phyloP scores from a whole-genome alignment of 768 basidiomycete species.

The Leccinum broughii region DNA sequence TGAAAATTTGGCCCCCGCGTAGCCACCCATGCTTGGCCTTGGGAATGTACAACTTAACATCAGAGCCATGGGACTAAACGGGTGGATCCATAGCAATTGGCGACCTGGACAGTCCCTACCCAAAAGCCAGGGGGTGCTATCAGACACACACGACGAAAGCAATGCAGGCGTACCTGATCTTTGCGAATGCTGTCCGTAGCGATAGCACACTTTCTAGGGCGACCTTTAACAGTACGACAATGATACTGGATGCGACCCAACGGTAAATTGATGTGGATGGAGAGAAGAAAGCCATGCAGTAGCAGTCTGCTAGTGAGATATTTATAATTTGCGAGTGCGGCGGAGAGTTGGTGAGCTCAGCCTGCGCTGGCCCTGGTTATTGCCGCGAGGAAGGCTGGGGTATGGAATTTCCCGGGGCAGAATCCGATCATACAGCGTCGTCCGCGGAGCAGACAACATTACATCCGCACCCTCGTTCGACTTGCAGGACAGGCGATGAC shows the following conservation, averaged over 20 bases:
- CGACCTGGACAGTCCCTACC: conserved; percentile 24
- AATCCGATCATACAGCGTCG: no score
- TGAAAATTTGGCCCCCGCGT: conserved; percentile 37
- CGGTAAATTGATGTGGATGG: conserved; percentile 5
- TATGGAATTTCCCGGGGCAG: no score
- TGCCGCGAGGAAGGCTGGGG: no score
- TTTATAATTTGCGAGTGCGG: no score
- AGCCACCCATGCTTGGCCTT: conserved; percentile 34
- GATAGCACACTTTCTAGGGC: conserved; percentile 5
- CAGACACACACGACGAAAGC: background rate
- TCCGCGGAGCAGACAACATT: no score
- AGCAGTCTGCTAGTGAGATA: background rate
- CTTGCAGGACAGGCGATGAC: no score
- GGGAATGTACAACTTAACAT: conserved; percentile 36
- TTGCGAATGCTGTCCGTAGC: conserved; percentile 17
- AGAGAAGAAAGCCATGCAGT: background rate
- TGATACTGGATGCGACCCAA: conserved; percentile 7
- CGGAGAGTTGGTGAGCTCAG: no score
- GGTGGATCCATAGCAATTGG: conserved; percentile 31
- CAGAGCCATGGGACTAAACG: conserved; percentile 28
- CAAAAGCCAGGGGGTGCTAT: background rate
- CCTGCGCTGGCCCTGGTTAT: no score
- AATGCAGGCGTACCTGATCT: conserved; percentile 15
- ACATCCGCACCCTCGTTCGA: no score
- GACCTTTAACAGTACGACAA: conserved; percentile 11